Evolutionary conservation across 2,329 filamentous ascomycete genomes (phyloP), one percentile per base, ranked within the genome.

Genomic region (Lachnellula occidentalis): DNA sequence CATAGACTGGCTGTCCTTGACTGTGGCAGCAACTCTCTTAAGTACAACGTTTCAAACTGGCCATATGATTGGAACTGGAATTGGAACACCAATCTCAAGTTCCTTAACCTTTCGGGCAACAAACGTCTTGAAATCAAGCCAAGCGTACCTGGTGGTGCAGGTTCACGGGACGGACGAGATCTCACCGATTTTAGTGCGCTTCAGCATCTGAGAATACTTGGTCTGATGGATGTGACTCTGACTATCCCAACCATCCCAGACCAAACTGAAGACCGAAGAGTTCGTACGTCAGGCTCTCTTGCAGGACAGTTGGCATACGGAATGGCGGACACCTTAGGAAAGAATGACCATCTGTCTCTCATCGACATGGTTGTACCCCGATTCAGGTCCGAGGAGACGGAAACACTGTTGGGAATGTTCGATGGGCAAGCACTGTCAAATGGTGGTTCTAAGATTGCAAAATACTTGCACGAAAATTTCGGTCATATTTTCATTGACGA

Each of bases 31-130:
- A 99, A 99, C 68, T 85, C 83, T 21, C 77, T 99, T 54, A 99
- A 97, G 72, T 99, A 99, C 79, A 99, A 99, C 69, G 95, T 99
- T 47, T 94, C 91, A 31, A 99, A 99, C 67, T 96, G 95, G 78
- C 94, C 92, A 0, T 99, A 99, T 69, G 94, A 99, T 69, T 99
- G 94, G 94, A 99, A 99, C 66, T 99, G 94, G 94, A 97, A 97
- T 67, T 89, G 94, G 78, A 99, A 99, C 66, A 90, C 88, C 48
- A 95, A 96, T 65, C 75, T 99, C 61, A 88, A 92, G 59, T 99
- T 95, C 67, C 85, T 99, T 59, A 99, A 97, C 67, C 78, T 99
- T 67, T 97, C 92, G 0, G 94, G 94, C 50, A 99, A 99, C 74
- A 96, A 96, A 71, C 85, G 92, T 49, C 74, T 99, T 34, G 94